These are phyloP conservation scores for Vanrija pseudolonga DNA, from an alignment of 1,284 basidiomycete species.

Conservation along the genomic window DNA sequence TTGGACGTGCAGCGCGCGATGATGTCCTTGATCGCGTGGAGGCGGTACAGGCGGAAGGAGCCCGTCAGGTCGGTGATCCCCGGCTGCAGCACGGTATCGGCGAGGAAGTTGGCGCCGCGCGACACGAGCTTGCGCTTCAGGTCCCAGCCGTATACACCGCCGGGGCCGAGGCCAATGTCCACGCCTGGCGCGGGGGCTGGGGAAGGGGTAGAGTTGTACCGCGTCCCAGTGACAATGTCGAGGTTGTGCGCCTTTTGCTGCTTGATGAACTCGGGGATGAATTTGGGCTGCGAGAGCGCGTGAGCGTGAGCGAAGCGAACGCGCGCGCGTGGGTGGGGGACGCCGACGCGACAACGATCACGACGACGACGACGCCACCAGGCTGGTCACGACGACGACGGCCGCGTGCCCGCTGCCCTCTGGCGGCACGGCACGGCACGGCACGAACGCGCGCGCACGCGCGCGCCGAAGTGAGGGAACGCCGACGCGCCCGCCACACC, in stretches of 20 bases:
- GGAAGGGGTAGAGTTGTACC: conserved; percentile 56
- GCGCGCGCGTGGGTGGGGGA: background rate
- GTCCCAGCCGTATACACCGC: conserved; percentile 86
- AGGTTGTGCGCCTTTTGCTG: conserved; percentile 74
- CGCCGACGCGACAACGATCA: too few relatives aligned
- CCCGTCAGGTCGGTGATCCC: conserved; percentile 84
- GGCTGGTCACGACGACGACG: too few relatives aligned
- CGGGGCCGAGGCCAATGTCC: conserved; percentile 54
- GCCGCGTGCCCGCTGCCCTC: too few relatives aligned
- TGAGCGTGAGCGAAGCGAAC: background rate
- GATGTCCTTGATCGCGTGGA: conserved; percentile 70
- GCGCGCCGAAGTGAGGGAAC: background rate
- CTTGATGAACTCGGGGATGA: conserved; percentile 80
- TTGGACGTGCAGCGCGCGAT: conserved; percentile 77
- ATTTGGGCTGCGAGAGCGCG: conserved; percentile 65
- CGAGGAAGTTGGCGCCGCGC: conserved; percentile 79
- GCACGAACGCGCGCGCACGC: too few relatives aligned
- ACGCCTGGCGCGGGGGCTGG: conserved; percentile 36
- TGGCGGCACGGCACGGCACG: too few relatives aligned
- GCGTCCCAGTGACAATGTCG: conserved; percentile 87
- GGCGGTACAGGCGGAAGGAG: conserved; percentile 76
- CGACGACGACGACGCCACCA: too few relatives aligned
- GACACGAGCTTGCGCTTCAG: conserved; percentile 79
- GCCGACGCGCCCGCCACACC: background rate
- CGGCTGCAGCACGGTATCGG: conserved; percentile 72